Evolutionary conservation across 257 asterid species (phyloP).

Genomic region (Ajuga chamaepitys): DNA sequence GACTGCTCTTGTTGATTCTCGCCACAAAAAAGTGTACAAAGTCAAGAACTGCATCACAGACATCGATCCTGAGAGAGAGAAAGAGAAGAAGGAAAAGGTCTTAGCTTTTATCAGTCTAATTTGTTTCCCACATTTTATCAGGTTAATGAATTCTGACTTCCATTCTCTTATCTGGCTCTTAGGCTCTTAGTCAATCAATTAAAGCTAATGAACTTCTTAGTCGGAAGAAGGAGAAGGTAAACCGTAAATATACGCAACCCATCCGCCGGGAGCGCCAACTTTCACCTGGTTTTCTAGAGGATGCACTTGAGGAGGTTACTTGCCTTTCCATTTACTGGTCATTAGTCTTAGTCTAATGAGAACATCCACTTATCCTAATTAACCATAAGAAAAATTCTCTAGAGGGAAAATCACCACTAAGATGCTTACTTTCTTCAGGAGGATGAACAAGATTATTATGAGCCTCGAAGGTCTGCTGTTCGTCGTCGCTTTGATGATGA

Average conservation of each 20-base stretch:
- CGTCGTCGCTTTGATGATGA: conserved; percentile 82
- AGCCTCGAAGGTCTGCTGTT: conserved; percentile 60
- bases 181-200: conserved; percentile 88
- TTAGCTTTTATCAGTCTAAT: not conserved
- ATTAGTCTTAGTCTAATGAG: not conserved
- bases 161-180: conserved; percentile 5
- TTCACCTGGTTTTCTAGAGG: conserved; percentile 97
- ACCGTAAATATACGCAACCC: conserved; percentile 78
- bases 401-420: not conserved
- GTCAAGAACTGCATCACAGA: conserved; percentile 96
- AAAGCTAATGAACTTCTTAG: conserved; percentile 84
- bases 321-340: not conserved
- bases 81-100: conserved; percentile 94
- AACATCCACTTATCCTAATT: not conserved
- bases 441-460: conserved; percentile 74
- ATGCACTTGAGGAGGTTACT: conserved; percentile 83
- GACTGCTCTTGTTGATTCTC: conserved; percentile 98
- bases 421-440: conserved; percentile 42
- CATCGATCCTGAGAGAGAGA: conserved; percentile 98
- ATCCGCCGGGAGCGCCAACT: conserved; percentile 92
- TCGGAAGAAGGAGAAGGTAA: conserved; percentile 94
- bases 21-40: conserved; percentile 87
- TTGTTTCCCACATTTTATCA: not conserved
- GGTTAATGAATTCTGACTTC: conserved; percentile 5
- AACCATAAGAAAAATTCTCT: not conserved